Evolutionary conservation across 2,329 filamentous ascomycete genomes (phyloP), one percentile per base, ranked within the genome.

Genomic region (Xylaria sp.): DNA sequence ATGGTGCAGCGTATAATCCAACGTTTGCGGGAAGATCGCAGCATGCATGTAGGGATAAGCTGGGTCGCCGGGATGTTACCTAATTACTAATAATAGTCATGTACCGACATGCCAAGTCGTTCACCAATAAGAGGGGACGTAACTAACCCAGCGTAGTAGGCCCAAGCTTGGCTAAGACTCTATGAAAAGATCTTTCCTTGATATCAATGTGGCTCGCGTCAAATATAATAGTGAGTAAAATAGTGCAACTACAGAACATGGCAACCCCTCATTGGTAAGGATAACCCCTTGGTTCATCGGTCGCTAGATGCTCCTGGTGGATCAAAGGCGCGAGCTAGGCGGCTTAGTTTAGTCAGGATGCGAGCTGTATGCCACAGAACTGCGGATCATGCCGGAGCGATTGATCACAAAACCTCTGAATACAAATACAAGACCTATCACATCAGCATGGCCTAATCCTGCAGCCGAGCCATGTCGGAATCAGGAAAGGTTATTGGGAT

Each of bases 31-130:
- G 61, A 61, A 64, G 61, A 68, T 68, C 51, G 62, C 25, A 43
- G 33, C 13, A 61, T 51, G 49, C 56, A 68, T 51, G 18, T 41
- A 41, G 43, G 61, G 43, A 25, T 43, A 28, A 15, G 49, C 13
- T 60, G 56, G 39, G 28, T 39, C 46, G 61, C 43, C 48, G 56
- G 55, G 6, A 59, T 41, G 60, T 62, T 55, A 64, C 57, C 63
- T 66, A 58, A 69, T 69, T 69, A 62, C 56, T 58, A 58, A 58
- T 58, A 58, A 69, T 69, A 69, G 52, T 18, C 25, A 33, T 23
- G 25, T 31, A 31, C 51, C 13, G 41, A 18, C 51, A 54, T 54
- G 10, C 48, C 18, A 65, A 36, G 51, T 54, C 25, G 10, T 15
- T 23, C 48, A 62, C 66, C 57, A 68, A 68, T 57, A 54, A 49